Base-by-base conservation (phyloP, 2,329 filamentous ascomycete species). In the Volutella citrinella region DNA sequence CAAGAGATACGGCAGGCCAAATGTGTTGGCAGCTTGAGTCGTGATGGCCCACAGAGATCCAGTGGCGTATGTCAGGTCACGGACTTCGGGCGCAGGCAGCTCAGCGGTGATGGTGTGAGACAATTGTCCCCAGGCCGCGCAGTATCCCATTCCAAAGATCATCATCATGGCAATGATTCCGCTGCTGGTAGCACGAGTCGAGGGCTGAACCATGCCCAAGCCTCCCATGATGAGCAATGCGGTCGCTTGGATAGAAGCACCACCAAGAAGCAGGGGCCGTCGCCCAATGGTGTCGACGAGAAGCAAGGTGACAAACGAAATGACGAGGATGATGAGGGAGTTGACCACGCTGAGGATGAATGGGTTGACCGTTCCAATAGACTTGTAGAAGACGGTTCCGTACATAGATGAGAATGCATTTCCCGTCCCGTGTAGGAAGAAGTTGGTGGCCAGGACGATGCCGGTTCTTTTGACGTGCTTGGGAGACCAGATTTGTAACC, bases 1-100 rank as follows among this genome's bases (percentile, higher is more conserved):
- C 7, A 62, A 47, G 13, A 65, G 53, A 37, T 66, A 66, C 1
- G 63, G 64, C 10, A 63, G 51, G 9, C 48, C 51, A 27, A 66
- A 65, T 4, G 55, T 32, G 23, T 38, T 26, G 13, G 43, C 31
- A 8, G 30, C 26, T 7, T 41, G 40, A 7, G 28, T 38, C 10
- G 15, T 21, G 24, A 42, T 43, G 14, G 34, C 34, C 17, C 58
- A 38, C 4, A 55, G 35, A 3, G 51, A 54, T 3, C 47, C 59
- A 2, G 52, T 46, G 10, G 53, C 51, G 12, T 51, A 49, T 10
- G 57, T 56, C 24, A 56, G 28, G 41, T 66, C 55, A 25, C 56
- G 46, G 17, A 63, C 43, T 34, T 53, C 44, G 31, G 45, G 38
- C 10, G 56, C 52, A 1, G 59, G 54, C 4, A 65, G 37, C 32